phyloP scores from a whole-genome alignment of 768 basidiomycete genomes.

The Hypsizygus marmoreus region DNA sequence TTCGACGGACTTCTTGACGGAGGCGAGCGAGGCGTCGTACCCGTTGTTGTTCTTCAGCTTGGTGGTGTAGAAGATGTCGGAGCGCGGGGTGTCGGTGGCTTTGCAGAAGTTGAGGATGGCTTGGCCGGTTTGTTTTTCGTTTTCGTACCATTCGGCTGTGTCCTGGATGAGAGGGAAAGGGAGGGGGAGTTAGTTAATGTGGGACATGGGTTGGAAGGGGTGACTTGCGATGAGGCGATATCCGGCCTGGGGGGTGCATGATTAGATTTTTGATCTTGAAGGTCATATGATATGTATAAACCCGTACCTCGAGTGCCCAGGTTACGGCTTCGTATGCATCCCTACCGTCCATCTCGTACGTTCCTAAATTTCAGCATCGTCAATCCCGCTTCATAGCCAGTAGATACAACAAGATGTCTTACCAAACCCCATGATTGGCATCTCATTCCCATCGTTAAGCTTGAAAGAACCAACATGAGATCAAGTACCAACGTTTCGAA shows the following conservation, averaged over 20 bases:
- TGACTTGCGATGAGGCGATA: constrained; percentile 61
- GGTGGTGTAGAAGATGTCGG: constrained; percentile 69
- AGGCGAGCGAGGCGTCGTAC: constrained; percentile 47
- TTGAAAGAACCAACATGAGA: too few species aligned
- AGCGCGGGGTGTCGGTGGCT: constrained; percentile 49
- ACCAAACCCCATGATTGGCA: constrained; percentile 65
- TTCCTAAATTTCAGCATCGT: constrained; percentile 33
- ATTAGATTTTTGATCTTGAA: constrained; percentile 10
- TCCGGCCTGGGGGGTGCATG: constrained; percentile 44
- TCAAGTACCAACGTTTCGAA: too few species aligned
- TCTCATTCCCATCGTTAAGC: constrained; percentile 39
- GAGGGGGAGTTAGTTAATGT: constrained; percentile 20
- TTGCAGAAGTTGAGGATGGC: constrained; percentile 60
- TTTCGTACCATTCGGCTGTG: constrained; percentile 59
- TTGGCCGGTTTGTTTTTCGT: constrained; percentile 64
- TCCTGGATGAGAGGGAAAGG: too few species aligned
- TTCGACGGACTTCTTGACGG: constrained; percentile 55
- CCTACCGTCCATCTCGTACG: constrained; percentile 63
- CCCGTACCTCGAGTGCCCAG: constrained; percentile 61
- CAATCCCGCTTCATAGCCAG: neutral
- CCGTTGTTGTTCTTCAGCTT: constrained; percentile 64
- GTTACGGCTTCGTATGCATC: constrained; percentile 57
- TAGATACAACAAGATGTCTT: constrained; percentile 18
- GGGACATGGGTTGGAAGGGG: neutral
- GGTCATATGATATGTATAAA: constrained; percentile 7